Evolutionary conservation across 2,329 filamentous ascomycete species (phyloP).

Genomic region (Fusarium xylarioides): DNA sequence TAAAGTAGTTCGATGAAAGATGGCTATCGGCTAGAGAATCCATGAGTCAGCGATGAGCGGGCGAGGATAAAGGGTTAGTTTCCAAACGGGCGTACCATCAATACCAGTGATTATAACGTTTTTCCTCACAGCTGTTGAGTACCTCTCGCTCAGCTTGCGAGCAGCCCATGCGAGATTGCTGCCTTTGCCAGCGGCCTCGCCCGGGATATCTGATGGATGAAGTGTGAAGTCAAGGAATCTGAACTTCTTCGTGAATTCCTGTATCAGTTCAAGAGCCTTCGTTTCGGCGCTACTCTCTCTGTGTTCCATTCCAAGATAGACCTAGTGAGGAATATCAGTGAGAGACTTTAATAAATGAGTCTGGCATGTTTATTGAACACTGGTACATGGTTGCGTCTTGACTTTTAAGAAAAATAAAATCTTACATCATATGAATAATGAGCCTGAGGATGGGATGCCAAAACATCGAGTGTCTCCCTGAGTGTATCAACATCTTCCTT

Average conservation of each 20-base stretch:
- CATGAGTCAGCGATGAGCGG: constrained; percentile 7
- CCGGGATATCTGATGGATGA: constrained; percentile 71
- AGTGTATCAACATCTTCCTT: constrained; percentile 76
- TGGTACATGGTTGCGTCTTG: background rate
- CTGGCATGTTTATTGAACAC: background rate
- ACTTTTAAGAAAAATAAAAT: constrained; percentile 33
- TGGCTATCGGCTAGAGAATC: constrained; percentile 71
- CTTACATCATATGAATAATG: constrained; percentile 74
- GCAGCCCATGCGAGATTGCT: constrained; percentile 79
- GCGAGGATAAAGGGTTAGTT: background rate
- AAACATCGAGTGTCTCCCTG: constrained; percentile 72
- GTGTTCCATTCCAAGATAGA: constrained; percentile 78
- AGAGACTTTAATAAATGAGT: background rate
- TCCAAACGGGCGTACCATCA: constrained; percentile 65
- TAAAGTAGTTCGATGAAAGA: constrained; percentile 73
- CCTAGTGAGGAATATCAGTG: constrained; percentile 51
- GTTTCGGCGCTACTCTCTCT: constrained; percentile 68
- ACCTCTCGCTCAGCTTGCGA: constrained; percentile 70
- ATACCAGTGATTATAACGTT: constrained; percentile 76
- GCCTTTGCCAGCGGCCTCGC: constrained; percentile 77
- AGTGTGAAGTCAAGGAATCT: constrained; percentile 73
- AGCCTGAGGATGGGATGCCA: constrained; percentile 73
- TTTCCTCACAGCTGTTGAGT: constrained; percentile 60
- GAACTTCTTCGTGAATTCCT: constrained; percentile 71
- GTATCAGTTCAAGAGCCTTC: constrained; percentile 70